These are phyloP conservation scores for Malus sylvestris DNA, from an alignment of 306 rosid genomes.

Conservation along the genomic window DNA sequence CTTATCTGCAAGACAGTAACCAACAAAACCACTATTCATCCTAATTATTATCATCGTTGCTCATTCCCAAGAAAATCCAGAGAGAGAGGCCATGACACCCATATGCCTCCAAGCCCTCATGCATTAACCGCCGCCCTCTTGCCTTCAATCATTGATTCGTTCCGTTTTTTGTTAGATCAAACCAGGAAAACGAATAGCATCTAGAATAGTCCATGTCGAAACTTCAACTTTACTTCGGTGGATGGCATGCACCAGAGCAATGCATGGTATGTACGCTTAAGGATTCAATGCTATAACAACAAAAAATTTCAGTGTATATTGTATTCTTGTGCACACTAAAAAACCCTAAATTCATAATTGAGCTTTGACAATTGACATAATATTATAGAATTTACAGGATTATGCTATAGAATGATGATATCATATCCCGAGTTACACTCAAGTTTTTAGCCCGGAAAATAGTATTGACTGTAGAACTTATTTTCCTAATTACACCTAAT, in stretches of 20 bases:
- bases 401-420: not conserved
- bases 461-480: not conserved
- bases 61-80: slow-evolving; percentile 19
- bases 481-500: no score
- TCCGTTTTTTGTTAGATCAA: not conserved
- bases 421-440: not conserved
- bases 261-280: not conserved
- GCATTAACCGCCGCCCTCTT: slow-evolving; percentile 4
- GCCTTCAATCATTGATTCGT: not conserved
- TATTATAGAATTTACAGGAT: not conserved
- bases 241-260: not conserved
- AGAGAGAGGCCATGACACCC: slow-evolving; percentile 16
- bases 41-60: not conserved
- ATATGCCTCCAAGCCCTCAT: slow-evolving; percentile 2
- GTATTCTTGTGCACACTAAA: not conserved
- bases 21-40: not conserved
- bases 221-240: no score
- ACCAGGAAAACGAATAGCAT: not conserved
- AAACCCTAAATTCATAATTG: not conserved
- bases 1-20: not conserved
- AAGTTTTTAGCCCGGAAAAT: not conserved
- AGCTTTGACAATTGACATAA: not conserved
- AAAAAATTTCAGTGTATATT: not conserved
- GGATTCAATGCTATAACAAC: not conserved
- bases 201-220: no score